phyloP scores from a whole-genome alignment of 345 rosid species.

The Ceriops zippeliana region DNA sequence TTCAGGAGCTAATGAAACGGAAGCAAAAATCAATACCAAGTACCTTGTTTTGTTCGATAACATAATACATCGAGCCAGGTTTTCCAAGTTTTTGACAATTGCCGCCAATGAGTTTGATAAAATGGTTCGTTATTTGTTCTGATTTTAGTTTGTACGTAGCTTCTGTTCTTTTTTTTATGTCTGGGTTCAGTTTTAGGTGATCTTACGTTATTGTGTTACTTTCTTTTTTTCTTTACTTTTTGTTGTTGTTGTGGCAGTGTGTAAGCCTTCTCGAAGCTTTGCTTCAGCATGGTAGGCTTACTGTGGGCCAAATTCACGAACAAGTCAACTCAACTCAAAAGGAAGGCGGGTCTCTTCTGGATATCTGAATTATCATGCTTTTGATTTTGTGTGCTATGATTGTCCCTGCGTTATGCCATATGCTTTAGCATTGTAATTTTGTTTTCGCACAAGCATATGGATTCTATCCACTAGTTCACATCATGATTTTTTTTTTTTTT shows the following conservation, averaged over 20 bases:
- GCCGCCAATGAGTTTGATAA: constrained; percentile 52
- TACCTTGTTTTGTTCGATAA: constrained; percentile 60
- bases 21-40: constrained; percentile 4
- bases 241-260: constrained; percentile 34
- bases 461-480: too few species aligned
- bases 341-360: constrained; percentile 38
- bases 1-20: too few species aligned
- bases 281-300: constrained; percentile 80
- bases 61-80: constrained; percentile 68
- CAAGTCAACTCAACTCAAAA: constrained; percentile 37
- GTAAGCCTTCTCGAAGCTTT: constrained; percentile 60
- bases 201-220: constrained; percentile 3
- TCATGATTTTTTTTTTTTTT: neutral
- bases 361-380: constrained; percentile 1
- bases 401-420: neutral
- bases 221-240: neutral
- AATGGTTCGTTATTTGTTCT: constrained; percentile 36
- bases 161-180: neutral
- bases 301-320: constrained; percentile 65
- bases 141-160: neutral
- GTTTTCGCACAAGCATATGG: too few species aligned
- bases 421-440: too few species aligned
- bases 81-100: constrained; percentile 53
- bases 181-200: neutral
- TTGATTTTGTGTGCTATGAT: neutral